Evolutionary conservation across 169 alveolate genomes (phyloP), one percentile per base, ranked within the genome.

Genomic region (Plasmodium malariae): DNA sequence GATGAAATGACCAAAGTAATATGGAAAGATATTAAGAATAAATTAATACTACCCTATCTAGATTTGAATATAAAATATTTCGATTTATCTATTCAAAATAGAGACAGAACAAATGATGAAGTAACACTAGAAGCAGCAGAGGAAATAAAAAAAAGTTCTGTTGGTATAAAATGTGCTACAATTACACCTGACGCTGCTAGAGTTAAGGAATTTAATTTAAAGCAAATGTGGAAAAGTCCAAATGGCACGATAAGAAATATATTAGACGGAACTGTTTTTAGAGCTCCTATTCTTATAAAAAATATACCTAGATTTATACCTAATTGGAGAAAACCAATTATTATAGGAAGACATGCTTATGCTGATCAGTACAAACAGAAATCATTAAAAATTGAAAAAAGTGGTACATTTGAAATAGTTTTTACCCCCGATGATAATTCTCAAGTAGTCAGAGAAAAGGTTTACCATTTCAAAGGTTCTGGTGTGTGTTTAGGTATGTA

Each of bases 161-260:
- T 98, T 34, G 99, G 99, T 45, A 97, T 98, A 43, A 98, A 98
- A 86, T 98, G 99, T 72, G 99, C 99, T 32, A 97, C 99, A 26
- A 98, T 97, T 87, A 98, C 99, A 34, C 99, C 99, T 3, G 99
- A 98, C 88, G 99, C 97, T 74, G 99, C 98, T 0, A 89, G 99
- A 70, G 98, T 98, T 4, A 93, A 96, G 85, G 99, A 98, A 74
- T 98, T 97, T 94, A 93, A 92, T 55, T 95, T 98, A 40, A 97
- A 98, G 95, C 85, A 96, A 88, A 98, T 98, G 99, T 98, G 98
- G 98, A 94, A 96, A 70, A 95, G 98, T 14, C 99, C 99, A 14
- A 98, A 98, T 87, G 99, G 99, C 17, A 98, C 99, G 17, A 98
- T 98, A 88, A 92, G 99, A 89, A 98, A 98, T 72, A 93, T 94